These are phyloP conservation scores for Cercospora sp. DNA, from an alignment of 2,329 filamentous ascomycete genomes.

Conservation along the genomic window DNA sequence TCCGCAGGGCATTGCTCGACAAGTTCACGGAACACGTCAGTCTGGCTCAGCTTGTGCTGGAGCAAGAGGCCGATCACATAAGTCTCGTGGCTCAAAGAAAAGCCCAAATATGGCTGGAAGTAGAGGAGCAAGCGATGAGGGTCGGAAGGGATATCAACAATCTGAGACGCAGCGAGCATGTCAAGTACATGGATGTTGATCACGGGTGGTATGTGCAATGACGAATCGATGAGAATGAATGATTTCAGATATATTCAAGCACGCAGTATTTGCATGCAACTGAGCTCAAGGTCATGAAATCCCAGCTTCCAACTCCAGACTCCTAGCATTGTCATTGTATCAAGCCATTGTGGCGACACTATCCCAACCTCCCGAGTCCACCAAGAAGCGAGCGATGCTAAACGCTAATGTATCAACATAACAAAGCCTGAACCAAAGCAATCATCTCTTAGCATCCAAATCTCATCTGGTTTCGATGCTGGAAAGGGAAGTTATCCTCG, in stretches of 20 bases:
- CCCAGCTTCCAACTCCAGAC: neutral
- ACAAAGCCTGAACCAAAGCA: neutral
- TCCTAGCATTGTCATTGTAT: neutral
- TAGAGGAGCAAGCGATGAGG: constrained; percentile 40
- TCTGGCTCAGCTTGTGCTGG: neutral
- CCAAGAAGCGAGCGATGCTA: neutral
- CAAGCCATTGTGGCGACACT: neutral
- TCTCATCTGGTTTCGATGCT: constrained; percentile 5
- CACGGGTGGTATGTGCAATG: constrained; percentile 21
- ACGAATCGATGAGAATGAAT: neutral
- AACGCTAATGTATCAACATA: neutral
- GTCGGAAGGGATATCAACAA: constrained; percentile 38
- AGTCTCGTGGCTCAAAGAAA: constrained; percentile 6
- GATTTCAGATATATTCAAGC: neutral
- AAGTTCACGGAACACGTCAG: neutral
- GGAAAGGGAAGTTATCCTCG: neutral
- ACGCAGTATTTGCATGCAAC: neutral
- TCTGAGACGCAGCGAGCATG: constrained; percentile 25
- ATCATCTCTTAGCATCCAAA: neutral
- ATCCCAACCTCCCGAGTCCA: neutral
- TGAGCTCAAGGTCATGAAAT: no score
- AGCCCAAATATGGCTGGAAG: constrained; percentile 41
- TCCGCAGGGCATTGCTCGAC: constrained; percentile 15
- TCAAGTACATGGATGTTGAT: constrained; percentile 22
- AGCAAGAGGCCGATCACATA: neutral